Conservation (phyloP, 305 asterid species). For the Plantago lanceolata region DNA sequence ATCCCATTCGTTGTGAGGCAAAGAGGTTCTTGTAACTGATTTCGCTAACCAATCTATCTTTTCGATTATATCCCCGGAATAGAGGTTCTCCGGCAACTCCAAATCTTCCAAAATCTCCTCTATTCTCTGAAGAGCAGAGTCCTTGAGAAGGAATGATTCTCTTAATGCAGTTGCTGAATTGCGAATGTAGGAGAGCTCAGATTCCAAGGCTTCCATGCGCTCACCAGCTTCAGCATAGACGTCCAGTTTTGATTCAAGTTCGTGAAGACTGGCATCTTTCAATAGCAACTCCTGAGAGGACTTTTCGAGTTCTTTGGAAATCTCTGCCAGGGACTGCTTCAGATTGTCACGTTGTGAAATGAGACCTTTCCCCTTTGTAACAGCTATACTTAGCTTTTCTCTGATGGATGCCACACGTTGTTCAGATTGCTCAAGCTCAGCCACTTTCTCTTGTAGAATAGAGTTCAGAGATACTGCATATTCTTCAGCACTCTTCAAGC, state of each 20-base stretch:
- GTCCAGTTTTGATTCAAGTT: constrained; percentile 76
- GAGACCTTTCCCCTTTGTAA: constrained; percentile 92
- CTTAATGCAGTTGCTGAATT: constrained; percentile 91
- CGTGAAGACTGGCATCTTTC: constrained; percentile 68
- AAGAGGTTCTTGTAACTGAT: constrained; percentile 54
- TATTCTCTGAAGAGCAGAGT: constrained; percentile 85
- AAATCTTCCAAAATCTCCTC: constrained; percentile 96
- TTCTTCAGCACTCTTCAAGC: constrained; percentile 57
- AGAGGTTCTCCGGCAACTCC: constrained; percentile 90
- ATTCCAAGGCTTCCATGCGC: constrained; percentile 97
- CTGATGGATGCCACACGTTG: constrained; percentile 82
- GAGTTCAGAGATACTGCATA: constrained; percentile 42
- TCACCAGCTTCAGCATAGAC: constrained; percentile 93
- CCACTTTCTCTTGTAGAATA: constrained; percentile 55
- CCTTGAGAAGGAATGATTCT: constrained; percentile 97
- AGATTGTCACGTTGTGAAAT: constrained; percentile 88
- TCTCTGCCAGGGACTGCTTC: constrained; percentile 78
- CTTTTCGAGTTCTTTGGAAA: constrained; percentile 69
- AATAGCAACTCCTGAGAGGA: constrained; percentile 66
- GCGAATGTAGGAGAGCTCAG: constrained; percentile 96
- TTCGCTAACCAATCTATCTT: constrained; percentile 90
- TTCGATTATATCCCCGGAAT: constrained; percentile 74
- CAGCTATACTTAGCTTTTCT: constrained; percentile 95
- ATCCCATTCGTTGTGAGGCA: constrained; percentile 59
- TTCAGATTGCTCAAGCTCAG: constrained; percentile 84